A percentile compares a stretch with the other conserved stretches of the same genome.
Conservation (phyloP, 495 filamentous ascomycete genomes). For the Terfezia boudieri region DNA sequence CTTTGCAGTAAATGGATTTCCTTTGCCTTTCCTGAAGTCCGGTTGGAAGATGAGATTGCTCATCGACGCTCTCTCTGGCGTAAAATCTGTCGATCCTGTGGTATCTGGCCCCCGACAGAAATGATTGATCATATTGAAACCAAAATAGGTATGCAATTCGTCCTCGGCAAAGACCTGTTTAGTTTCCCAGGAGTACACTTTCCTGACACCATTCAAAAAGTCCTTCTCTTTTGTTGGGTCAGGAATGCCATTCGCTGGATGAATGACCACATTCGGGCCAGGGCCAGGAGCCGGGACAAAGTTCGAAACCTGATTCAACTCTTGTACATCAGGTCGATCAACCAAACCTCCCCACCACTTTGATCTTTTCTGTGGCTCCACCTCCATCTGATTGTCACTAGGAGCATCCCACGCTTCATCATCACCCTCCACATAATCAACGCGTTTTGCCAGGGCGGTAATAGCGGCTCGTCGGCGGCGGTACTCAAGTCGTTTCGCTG, state of each 20-base stretch:
- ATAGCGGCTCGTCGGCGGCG: not conserved
- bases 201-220: slow-evolving; percentile 13
- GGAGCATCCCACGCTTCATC: not conserved
- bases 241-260: not conserved
- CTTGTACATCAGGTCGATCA: slow-evolving; percentile 3
- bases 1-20: not conserved
- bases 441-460: not conserved
- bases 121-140: slow-evolving; percentile 18
- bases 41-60: not conserved
- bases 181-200: slow-evolving; percentile 16
- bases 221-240: slow-evolving; percentile 10
- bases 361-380: slow-evolving; percentile 8
- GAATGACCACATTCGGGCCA: not conserved
- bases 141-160: not conserved
- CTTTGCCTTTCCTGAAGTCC: not conserved
- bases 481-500: slow-evolving; percentile 1
- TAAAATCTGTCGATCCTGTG: not conserved
- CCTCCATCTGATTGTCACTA: not conserved
- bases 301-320: not conserved
- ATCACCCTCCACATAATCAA: not conserved
- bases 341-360: slow-evolving; percentile 20
- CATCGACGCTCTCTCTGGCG: not conserved
- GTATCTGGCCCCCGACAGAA: slow-evolving; percentile 15
- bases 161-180: not conserved
- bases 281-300: not conserved